Evolutionary conservation across 495 filamentous ascomycete genomes (phyloP).

Genomic region (Copromyces sp.): DNA sequence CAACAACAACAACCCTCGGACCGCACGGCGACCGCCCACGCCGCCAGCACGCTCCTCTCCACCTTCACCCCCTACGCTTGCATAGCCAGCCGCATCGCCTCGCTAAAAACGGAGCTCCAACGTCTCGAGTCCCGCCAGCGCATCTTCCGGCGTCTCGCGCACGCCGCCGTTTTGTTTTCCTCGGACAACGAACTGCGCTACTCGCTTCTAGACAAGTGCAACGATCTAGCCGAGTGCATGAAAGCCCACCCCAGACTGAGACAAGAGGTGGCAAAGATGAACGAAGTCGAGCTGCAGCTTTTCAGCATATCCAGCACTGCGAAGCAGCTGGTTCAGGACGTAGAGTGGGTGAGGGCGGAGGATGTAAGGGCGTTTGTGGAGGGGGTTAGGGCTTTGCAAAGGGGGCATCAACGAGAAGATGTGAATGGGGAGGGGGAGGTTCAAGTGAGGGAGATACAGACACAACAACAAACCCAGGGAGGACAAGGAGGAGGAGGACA

Average conservation of each 20-base stretch:
- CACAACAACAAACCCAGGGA: not conserved
- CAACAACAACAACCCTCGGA: not conserved
- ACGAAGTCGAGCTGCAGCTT: not conserved
- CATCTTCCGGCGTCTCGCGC: not conserved
- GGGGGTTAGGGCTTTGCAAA: not conserved
- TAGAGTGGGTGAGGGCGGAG: not conserved
- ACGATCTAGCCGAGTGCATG: not conserved
- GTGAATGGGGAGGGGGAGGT: not conserved
- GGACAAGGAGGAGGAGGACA: too few species aligned
- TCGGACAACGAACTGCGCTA: not conserved
- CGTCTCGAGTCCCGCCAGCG: not conserved
- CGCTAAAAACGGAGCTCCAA: not conserved
- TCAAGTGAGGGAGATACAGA: too few species aligned
- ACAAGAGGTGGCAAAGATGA: not conserved
- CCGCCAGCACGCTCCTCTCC: not conserved
- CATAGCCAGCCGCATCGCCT: not conserved
- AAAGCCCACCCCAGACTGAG: not conserved
- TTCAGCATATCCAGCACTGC: not conserved
- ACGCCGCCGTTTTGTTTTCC: not conserved
- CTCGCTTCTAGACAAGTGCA: not conserved
- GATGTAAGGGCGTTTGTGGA: not conserved
- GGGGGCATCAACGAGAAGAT: too few species aligned
- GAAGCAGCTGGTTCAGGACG: not conserved
- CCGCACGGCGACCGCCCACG: not conserved
- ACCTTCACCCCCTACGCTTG: not conserved